Evolutionary conservation across 768 basidiomycete species (phyloP), one percentile per base, ranked within the genome.

Genomic region (Asterophora lycoperdoides): DNA sequence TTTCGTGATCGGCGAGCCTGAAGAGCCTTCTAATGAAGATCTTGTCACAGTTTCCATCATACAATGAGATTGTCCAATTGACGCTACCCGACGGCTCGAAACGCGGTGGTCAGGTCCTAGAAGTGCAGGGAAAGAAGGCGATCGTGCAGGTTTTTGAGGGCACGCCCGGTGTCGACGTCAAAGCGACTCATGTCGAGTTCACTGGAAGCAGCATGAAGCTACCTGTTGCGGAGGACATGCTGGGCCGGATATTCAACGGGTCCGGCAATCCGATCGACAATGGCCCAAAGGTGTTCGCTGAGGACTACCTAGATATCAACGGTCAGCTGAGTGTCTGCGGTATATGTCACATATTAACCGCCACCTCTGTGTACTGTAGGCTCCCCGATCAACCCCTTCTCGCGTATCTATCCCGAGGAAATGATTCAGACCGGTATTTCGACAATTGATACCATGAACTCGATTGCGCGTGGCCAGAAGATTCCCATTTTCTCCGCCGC

Each of bases 361-460:
- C 13, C 48, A 36, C 40, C 18, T 37, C 48, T 55, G 17, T 26
- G 45, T 56, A 37, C 30, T 32, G 8, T 55, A 95, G 94, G 94
- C 53, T 95, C 93, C 4, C 96, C 96, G 37, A 99, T 98, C 72
- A 99, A 95, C 68, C 93, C 93, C 17, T 95, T 85, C 68, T 91
- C 90, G 54, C 93, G 96, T 66, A 98, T 97, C 73, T 98, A 99
- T 74, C 96, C 96, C 52, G 96, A 98, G 71, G 96, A 99, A 73
- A 99, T 99, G 96, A 98, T 99, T 56, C 96, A 99, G 70, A 99
- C 96, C 30, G 96, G 96, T 70, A 98, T 98, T 62, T 99, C 96
- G 37, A 99, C 96, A 19, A 94, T 95, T 63, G 93, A 95, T 66
- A 83, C 82, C 36, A 95, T 95, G 93, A 94, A 99, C 73, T 95